Conservation (phyloP, 139 green algal genomes). For the Volvox reticuliferus region DNA sequence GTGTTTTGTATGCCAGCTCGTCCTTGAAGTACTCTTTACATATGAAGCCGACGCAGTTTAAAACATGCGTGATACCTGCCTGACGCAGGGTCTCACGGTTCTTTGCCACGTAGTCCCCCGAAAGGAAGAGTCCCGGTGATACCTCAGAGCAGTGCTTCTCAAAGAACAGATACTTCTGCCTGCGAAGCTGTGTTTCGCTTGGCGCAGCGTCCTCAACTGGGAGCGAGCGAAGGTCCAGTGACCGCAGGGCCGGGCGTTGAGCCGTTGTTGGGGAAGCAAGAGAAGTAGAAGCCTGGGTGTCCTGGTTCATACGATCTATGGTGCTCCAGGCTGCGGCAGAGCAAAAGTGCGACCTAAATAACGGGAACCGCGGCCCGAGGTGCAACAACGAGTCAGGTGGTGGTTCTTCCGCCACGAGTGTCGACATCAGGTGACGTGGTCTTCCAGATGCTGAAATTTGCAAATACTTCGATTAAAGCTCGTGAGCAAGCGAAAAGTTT, state of each 20-base stretch:
- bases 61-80: conserved; percentile 92
- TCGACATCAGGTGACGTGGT: conserved; percentile 16
- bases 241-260: conserved; percentile 28
- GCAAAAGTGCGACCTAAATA: conserved; percentile 26
- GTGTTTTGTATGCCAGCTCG: conserved; percentile 89
- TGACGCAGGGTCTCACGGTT: conserved; percentile 76
- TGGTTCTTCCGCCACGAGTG: conserved; percentile 25
- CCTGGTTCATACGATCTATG: background rate
- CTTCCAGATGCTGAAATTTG: background rate
- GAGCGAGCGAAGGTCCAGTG: conserved; percentile 69
- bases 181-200: conserved; percentile 74
- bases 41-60: conserved; percentile 97
- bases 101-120: conserved; percentile 88
- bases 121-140: conserved; percentile 85
- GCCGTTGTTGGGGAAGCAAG: background rate
- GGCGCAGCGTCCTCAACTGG: conserved; percentile 66
- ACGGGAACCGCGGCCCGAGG: conserved; percentile 10
- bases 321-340: background rate
- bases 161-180: conserved; percentile 81
- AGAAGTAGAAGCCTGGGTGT: background rate
- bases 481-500: too few relatives aligned
- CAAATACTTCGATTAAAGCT: background rate
- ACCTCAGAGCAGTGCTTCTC: conserved; percentile 85
- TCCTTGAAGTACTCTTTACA: conserved; percentile 90
- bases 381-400: conserved; percentile 17